A percentile compares a stretch with the other conserved stretches of the same genome.
Conservation (phyloP, 1,139 yeast genomes). For the Saccharomyces hybrid region DNA sequence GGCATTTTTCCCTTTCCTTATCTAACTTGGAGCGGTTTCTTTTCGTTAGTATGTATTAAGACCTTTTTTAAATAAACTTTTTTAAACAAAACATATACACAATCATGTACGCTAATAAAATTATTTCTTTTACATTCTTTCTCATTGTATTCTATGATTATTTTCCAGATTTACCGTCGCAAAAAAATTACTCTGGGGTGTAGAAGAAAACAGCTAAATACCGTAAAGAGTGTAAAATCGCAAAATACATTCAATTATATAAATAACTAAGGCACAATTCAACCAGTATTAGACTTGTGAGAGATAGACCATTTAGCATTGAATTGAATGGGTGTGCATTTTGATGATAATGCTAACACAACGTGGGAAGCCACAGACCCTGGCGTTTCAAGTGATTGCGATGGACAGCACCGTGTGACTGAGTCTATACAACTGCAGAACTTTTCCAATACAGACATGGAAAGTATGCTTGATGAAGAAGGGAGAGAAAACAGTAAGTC, state of each 20-base stretch:
- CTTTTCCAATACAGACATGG: conserved; percentile 2
- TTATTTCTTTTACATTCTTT: background rate
- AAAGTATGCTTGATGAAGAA: background rate
- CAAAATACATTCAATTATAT: background rate
- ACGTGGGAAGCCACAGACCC: background rate
- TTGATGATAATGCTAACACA: background rate
- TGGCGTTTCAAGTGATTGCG: background rate
- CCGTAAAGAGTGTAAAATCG: background rate
- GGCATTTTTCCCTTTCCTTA: background rate
- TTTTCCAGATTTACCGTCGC: background rate
- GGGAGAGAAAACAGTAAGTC: conserved; percentile 23
- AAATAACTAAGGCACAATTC: background rate
- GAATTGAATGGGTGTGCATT: background rate
- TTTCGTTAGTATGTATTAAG: background rate
- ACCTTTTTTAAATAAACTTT: background rate
- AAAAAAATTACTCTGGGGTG: background rate
- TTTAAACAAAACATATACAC: background rate
- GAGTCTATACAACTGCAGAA: conserved; percentile 1
- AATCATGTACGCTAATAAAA: background rate
- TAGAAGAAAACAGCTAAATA: background rate
- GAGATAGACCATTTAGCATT: background rate
- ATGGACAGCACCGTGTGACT: background rate
- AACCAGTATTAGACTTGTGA: background rate
- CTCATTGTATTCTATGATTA: background rate
- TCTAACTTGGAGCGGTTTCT: background rate